Evolutionary conservation across 306 rosid species (phyloP).

Genomic region (Delonix regia): DNA sequence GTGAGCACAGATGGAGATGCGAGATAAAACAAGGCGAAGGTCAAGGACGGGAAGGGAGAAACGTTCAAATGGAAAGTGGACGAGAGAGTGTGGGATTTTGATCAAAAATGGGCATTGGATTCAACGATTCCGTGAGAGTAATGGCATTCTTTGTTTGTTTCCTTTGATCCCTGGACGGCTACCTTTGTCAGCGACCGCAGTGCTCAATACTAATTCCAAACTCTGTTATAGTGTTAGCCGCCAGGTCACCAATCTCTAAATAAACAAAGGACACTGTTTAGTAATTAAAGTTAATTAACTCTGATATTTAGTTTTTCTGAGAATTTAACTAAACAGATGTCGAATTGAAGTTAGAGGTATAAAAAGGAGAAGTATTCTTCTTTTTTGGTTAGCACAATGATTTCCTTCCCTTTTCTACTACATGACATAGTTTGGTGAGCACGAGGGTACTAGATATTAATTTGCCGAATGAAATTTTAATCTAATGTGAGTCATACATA

Average conservation of each 20-base stretch:
- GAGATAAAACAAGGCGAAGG: constrained; percentile 36
- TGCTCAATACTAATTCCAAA: neutral
- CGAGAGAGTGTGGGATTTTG: constrained; percentile 23
- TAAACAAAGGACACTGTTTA: too few species aligned
- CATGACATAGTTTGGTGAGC: too few species aligned
- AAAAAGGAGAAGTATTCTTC: too few species aligned
- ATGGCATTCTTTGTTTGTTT: neutral
- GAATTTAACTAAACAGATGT: neutral
- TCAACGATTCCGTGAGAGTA: constrained; percentile 26
- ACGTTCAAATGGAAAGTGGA: constrained; percentile 25
- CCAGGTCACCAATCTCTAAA: neutral
- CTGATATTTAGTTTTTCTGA: neutral
- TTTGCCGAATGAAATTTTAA: too few species aligned
- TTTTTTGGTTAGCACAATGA: neutral
- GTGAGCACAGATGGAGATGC: neutral
- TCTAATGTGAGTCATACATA: neutral
- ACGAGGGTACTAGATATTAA: too few species aligned
- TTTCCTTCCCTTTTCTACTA: too few species aligned
- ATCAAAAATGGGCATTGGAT: constrained; percentile 37
- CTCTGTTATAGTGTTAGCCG: neutral
- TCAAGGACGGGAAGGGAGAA: constrained; percentile 12
- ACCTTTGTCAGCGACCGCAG: neutral
- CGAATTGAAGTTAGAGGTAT: neutral
- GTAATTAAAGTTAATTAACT: too few species aligned
- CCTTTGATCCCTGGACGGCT: constrained; percentile 30